Conservation (phyloP, 1,139 yeast species). For the Yamadazyma trypodendri region DNA sequence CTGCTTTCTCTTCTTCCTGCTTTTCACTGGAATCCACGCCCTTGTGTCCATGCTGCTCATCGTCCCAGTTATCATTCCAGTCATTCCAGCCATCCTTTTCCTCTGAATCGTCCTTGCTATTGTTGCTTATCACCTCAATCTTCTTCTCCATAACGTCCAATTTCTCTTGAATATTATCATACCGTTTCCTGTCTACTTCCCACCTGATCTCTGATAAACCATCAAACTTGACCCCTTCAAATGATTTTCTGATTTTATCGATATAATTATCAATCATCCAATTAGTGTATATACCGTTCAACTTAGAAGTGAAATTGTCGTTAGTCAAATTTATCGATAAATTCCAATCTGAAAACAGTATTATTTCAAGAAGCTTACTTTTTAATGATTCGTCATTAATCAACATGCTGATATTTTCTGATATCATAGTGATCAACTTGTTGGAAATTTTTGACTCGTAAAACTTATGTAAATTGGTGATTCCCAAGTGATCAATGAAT, state of each 20-base stretch:
- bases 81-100: slow-evolving; percentile 20
- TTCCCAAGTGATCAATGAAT: slow-evolving; percentile 28
- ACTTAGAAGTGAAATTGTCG: slow-evolving; percentile 19
- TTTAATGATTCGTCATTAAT: slow-evolving; percentile 16
- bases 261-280: slow-evolving; percentile 32
- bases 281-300: slow-evolving; percentile 28
- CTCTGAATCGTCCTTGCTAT: slow-evolving; percentile 10
- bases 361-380: slow-evolving; percentile 22
- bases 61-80: slow-evolving; percentile 27
- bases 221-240: slow-evolving; percentile 13
- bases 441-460: slow-evolving; percentile 32
- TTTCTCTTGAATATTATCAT: slow-evolving; percentile 13
- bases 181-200: slow-evolving; percentile 11
- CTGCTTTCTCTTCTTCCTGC: slow-evolving; percentile 6
- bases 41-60: slow-evolving; percentile 7
- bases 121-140: slow-evolving; percentile 16
- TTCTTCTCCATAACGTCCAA: slow-evolving; percentile 16
- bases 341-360: slow-evolving; percentile 30
- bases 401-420: slow-evolving; percentile 28
- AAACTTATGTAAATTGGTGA: slow-evolving; percentile 24
- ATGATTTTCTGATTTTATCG: slow-evolving; percentile 22
- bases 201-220: slow-evolving; percentile 14
- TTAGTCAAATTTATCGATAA: slow-evolving; percentile 18
- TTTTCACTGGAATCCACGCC: neutral
- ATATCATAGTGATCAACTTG: slow-evolving; percentile 27